Evolutionary conservation across 129 eudicot genomes (phyloP).

Genomic region (Helianthus tuberosus): DNA sequence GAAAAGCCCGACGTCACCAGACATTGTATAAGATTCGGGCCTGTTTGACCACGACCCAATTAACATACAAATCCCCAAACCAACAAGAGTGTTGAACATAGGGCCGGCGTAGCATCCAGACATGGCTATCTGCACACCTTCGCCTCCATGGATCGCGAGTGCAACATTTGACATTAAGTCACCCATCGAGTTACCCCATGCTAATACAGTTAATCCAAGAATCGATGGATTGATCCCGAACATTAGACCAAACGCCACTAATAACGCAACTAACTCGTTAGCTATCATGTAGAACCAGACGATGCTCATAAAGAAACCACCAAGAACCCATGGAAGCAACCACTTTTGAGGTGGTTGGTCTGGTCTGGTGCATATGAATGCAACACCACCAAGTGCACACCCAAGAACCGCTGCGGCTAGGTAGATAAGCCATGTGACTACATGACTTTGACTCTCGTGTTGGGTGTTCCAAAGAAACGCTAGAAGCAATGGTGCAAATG

Average conservation of each 20-base stretch:
- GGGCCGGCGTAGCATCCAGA: slow-evolving; percentile 94
- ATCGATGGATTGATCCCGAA: slow-evolving; percentile 69
- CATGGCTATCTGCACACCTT: slow-evolving; percentile 85
- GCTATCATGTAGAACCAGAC: slow-evolving; percentile 91
- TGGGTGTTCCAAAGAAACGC: slow-evolving; percentile 56
- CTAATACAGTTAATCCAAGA: slow-evolving; percentile 78
- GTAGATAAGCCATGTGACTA: slow-evolving; percentile 31
- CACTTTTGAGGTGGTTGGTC: slow-evolving; percentile 68
- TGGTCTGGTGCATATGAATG: slow-evolving; percentile 46
- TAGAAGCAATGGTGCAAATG: slow-evolving; percentile 68
- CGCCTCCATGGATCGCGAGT: slow-evolving; percentile 66
- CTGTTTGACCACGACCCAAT: slow-evolving; percentile 69
- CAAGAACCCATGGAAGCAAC: slow-evolving; percentile 75
- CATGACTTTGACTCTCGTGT: not conserved
- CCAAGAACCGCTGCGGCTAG: slow-evolving; percentile 46
- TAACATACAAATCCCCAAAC: slow-evolving; percentile 75
- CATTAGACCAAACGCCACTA: slow-evolving; percentile 69
- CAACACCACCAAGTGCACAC: slow-evolving; percentile 47
- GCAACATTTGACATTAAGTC: slow-evolving; percentile 83
- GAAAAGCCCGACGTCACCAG: slow-evolving; percentile 59
- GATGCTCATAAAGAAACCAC: slow-evolving; percentile 89
- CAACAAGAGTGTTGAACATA: slow-evolving; percentile 81
- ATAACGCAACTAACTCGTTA: slow-evolving; percentile 69
- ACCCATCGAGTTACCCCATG: slow-evolving; percentile 97
- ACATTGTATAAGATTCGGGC: slow-evolving; percentile 54